Base-by-base conservation (phyloP, 305 asterid species). In the Fraxinus floribunda region DNA sequence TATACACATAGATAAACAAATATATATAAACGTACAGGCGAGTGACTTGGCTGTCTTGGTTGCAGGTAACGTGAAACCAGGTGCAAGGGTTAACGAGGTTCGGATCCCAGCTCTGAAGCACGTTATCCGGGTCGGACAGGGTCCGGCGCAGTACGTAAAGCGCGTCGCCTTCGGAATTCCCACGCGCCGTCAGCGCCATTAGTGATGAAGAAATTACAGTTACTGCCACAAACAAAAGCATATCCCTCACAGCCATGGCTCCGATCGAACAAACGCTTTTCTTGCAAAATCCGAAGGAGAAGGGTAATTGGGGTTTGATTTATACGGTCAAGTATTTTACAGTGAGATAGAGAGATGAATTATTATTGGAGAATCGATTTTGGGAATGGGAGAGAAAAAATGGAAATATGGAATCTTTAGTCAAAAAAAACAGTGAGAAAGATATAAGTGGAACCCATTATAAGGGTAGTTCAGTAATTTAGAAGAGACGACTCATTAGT, bases 31-130 rank as follows among this genome's bases (percentile, higher is more conserved):
- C 94, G 77, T 90, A 94, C 98, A 94, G 55, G 52, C 98, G 93
- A 38, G 97, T 92, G 49, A 94, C 98, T 30, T 83, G 90, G 83
- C 87, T 89, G 38, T 91, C 94, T 30, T 81, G 88, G 86, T 94
- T 88, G 86, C 98, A 94, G 81, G 95, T 92, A 82, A 92, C 88
- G 81, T 94, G 97, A 79, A 94, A 93, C 97, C 97, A 94, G 79
- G 97, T 93, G 83, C 98, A 94, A 1, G 98, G 97, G 85, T 82
- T 88, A 10, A 93, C 98, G 10, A 93, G 94, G 82, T 91, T 94
- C 86, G 92, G 93, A 91, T 93, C 98, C 97, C 97, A 94, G 91
- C 97, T 94, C 89, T 86, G 90, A 18, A 94, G 92, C 84, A 91
- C 94, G 30, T 89, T 90, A 71, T 88, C 91, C 35, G 97, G 98